phyloP scores from a whole-genome alignment of 1,139 yeast species.

The Magnusiomyces starmeri region DNA sequence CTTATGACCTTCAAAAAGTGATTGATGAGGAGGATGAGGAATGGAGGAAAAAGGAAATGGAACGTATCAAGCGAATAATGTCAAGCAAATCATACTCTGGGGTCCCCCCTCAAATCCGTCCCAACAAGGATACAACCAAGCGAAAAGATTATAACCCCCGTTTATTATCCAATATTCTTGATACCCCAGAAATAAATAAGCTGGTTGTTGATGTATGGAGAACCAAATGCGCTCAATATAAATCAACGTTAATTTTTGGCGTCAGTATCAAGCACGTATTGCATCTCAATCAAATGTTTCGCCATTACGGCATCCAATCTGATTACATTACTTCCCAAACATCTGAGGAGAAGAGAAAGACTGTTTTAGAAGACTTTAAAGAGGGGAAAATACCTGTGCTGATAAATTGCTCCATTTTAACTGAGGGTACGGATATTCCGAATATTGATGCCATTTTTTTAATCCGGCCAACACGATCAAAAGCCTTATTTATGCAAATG shows the following conservation, averaged over 20 bases:
- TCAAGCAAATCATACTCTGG: neutral
- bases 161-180: conserved; percentile 49
- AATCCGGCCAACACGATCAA: conserved; percentile 76
- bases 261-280: conserved; percentile 64
- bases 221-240: conserved; percentile 33
- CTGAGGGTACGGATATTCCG: conserved; percentile 95
- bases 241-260: conserved; percentile 70
- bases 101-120: conserved; percentile 37
- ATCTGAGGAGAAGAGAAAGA: conserved; percentile 43
- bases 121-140: conserved; percentile 30
- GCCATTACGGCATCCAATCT: conserved; percentile 57
- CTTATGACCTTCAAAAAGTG: neutral
- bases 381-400: conserved; percentile 60
- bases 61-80: neutral
- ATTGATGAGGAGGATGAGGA: conserved; percentile 1
- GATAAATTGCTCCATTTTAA: conserved; percentile 82
- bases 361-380: conserved; percentile 51
- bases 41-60: neutral
- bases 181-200: conserved; percentile 46
- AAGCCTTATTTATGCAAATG: conserved; percentile 73
- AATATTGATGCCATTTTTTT: conserved; percentile 74
- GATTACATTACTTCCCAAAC: conserved; percentile 70
- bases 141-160: conserved; percentile 50
- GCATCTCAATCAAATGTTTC: conserved; percentile 48
- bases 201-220: conserved; percentile 54